A percentile compares a stretch with the other conserved stretches of the same genome.
These are phyloP conservation scores for Thalassia testudinum DNA, from an alignment of 116 monocot genomes.

Conservation along the genomic window DNA sequence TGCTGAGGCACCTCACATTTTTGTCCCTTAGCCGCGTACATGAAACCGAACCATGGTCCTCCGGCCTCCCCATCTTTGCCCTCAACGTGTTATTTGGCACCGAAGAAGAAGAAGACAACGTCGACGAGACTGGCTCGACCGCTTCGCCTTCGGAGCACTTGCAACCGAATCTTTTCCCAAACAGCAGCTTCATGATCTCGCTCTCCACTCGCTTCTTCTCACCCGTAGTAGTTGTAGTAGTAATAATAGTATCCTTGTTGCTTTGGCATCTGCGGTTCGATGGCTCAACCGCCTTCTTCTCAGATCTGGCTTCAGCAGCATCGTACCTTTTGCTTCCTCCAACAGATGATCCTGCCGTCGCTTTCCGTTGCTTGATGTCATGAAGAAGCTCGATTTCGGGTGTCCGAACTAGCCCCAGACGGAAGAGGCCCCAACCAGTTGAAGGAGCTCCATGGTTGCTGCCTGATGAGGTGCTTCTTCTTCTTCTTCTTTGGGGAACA, in stretches of 20 bases:
- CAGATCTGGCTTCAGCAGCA: background rate
- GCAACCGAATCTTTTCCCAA: conserved; percentile 23
- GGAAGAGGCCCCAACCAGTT: conserved; percentile 23
- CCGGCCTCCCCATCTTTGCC: background rate
- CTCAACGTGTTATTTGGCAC: background rate
- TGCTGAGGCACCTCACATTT: conserved; percentile 7
- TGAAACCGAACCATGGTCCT: background rate
- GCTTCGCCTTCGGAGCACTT: conserved; percentile 25
- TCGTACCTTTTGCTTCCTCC: conserved; percentile 1
- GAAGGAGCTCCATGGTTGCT: conserved; percentile 15
- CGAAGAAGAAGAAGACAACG: background rate
- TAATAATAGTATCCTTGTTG: background rate
- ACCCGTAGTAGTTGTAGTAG: background rate
- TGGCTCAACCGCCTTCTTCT: background rate
- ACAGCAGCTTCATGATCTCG: conserved; percentile 1
- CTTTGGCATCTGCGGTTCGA: background rate
- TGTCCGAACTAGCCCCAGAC: conserved; percentile 31
- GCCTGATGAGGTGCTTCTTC: no score
- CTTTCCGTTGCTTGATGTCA: background rate
- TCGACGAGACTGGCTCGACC: conserved; percentile 4
- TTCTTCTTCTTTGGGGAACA: conserved; percentile 1
- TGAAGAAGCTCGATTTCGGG: conserved; percentile 32
- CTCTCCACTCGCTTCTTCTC: conserved; percentile 8
- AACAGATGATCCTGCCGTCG: background rate
- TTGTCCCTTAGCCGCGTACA: background rate